Conservation (phyloP, 2,329 filamentous ascomycete genomes). For the Fusarium coicis region DNA sequence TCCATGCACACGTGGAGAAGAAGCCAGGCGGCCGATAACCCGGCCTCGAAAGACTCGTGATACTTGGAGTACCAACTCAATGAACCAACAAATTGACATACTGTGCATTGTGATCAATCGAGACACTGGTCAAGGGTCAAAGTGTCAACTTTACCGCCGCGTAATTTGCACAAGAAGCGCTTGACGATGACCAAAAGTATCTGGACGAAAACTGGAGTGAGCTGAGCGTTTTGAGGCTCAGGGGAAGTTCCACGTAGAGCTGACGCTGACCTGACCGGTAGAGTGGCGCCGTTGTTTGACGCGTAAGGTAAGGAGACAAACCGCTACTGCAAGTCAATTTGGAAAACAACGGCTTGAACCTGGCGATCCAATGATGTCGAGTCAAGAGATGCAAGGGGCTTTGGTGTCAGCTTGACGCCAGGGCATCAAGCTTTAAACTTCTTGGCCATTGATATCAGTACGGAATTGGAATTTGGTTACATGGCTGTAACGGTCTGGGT, state of each 20-base stretch:
- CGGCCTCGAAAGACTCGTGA: not conserved
- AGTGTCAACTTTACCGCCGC: not conserved
- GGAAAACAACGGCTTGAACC: conserved; percentile 2
- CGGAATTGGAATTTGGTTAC: not conserved
- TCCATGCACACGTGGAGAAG: not conserved
- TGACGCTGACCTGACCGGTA: not conserved
- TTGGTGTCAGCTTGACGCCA: conserved; percentile 3
- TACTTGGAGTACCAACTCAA: not conserved
- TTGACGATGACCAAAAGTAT: not conserved
- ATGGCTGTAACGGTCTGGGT: not conserved
- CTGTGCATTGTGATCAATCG: not conserved
- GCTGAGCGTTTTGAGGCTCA: conserved; percentile 31
- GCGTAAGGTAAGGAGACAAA: conserved; percentile 17
- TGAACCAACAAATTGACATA: not conserved
- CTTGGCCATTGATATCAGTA: not conserved
- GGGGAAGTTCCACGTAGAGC: conserved; percentile 10
- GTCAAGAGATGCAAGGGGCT: conserved; percentile 7
- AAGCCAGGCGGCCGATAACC: conserved; percentile 1
- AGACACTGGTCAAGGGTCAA: not conserved
- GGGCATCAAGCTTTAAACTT: conserved; percentile 16
- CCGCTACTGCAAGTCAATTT: conserved; percentile 16
- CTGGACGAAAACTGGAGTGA: conserved; percentile 24
- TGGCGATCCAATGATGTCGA: conserved; percentile 10
- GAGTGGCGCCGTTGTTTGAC: conserved; percentile 26
- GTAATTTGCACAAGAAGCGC: not conserved